phyloP scores from a whole-genome alignment of 1,284 basidiomycete species.

The Waitea zeae region DNA sequence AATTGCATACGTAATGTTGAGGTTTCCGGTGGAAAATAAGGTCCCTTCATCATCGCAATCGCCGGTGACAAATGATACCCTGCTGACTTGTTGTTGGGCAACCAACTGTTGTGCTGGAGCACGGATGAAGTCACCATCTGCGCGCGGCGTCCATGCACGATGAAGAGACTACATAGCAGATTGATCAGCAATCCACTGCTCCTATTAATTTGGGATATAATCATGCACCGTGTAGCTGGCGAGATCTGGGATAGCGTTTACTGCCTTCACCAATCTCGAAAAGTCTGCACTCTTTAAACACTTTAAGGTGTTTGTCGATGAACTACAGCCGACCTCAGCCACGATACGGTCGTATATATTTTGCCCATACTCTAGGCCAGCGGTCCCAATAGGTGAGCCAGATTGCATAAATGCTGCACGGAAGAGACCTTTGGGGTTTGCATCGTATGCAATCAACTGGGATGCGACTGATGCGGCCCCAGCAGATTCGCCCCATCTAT shows the following conservation, averaged over 20 bases:
- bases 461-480: conserved; percentile 19
- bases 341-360: conserved; percentile 25
- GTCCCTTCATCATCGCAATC: conserved; percentile 7
- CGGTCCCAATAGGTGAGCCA: conserved; percentile 15
- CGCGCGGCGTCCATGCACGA: conserved; percentile 12
- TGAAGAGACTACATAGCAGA: conserved; percentile 6
- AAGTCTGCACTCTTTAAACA: conserved; percentile 24
- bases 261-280: conserved; percentile 21
- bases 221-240: no score
- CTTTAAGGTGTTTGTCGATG: conserved; percentile 23
- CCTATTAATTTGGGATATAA: no score
- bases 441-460: conserved; percentile 16
- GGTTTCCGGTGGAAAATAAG: background rate
- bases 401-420: conserved; percentile 19
- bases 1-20: no score
- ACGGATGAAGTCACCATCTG: conserved; percentile 14
- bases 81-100: conserved; percentile 5
- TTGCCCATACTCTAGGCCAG: conserved; percentile 6
- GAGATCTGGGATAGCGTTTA: conserved; percentile 21
- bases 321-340: conserved; percentile 21
- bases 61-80: conserved; percentile 1
- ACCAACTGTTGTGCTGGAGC: conserved; percentile 11
- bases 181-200: conserved; percentile 4
- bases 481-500: conserved; percentile 24
- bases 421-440: conserved; percentile 17